Percentiles rank a stretch among this genome's conserved stretches.
phyloP scores from a whole-genome alignment of 148 eudicot genomes.

The Rhododendron mucronatum region DNA sequence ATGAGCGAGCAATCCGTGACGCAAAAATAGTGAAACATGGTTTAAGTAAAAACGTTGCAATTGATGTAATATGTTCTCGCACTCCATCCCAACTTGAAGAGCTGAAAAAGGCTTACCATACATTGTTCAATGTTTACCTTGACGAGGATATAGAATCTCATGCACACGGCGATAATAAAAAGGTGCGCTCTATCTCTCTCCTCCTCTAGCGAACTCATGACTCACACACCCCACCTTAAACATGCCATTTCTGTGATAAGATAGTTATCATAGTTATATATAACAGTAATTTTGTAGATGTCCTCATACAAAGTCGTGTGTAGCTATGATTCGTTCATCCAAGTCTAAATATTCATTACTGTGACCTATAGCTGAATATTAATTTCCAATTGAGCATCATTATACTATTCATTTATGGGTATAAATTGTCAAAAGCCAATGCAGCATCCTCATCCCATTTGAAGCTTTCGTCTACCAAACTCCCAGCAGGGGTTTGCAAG shows the following conservation, averaged over 20 bases:
- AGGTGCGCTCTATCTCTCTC: constrained; percentile 27
- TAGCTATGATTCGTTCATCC: background rate
- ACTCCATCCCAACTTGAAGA: constrained; percentile 68
- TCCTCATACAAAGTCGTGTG: background rate
- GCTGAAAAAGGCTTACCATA: constrained; percentile 47
- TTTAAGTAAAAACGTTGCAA: constrained; percentile 34
- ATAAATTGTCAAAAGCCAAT: too few relatives aligned
- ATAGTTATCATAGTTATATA: too few relatives aligned
- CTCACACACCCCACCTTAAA: background rate
- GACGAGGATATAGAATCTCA: constrained; percentile 52
- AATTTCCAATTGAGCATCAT: too few relatives aligned
- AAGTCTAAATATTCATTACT: background rate
- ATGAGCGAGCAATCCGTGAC: constrained; percentile 69
- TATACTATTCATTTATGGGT: too few relatives aligned
- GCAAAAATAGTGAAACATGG: constrained; percentile 45
- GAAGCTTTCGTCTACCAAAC: too few relatives aligned
- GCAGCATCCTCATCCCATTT: too few relatives aligned
- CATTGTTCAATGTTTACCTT: constrained; percentile 39
- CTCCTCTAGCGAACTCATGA: background rate
- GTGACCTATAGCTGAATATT: background rate
- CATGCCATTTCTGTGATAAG: too few relatives aligned
- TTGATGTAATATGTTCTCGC: constrained; percentile 82
- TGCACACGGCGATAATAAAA: constrained; percentile 51
- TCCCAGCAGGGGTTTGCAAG: too few relatives aligned
- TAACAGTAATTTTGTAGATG: background rate